These are phyloP conservation scores for Lipomyces yamadae DNA, from an alignment of 805 yeast genomes.

Conservation along the genomic window DNA sequence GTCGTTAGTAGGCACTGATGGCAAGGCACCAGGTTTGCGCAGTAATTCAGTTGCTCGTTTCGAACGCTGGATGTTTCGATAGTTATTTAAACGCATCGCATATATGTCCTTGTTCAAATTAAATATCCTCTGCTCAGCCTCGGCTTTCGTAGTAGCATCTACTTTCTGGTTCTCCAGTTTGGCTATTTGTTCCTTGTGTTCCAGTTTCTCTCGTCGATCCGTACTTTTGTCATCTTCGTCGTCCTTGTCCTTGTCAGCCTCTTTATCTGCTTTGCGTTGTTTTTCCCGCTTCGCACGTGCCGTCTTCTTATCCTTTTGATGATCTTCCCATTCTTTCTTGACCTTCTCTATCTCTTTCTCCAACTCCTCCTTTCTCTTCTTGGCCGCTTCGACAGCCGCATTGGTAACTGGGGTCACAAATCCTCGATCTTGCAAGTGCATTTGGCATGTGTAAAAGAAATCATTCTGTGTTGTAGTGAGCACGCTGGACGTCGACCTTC, in stretches of 20 bases:
- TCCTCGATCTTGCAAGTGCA: slow-evolving; percentile 55
- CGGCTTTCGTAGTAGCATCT: slow-evolving; percentile 25
- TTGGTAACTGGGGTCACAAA: slow-evolving; percentile 54
- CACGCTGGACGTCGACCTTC: not conserved
- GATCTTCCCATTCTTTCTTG: slow-evolving; percentile 44
- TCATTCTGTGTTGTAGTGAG: slow-evolving; percentile 45
- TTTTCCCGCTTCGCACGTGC: slow-evolving; percentile 32
- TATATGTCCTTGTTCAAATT: slow-evolving; percentile 52
- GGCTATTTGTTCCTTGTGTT: slow-evolving; percentile 31
- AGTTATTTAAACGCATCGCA: slow-evolving; percentile 48
- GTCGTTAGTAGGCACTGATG: slow-evolving; percentile 44
- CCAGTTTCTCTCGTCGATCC: slow-evolving; percentile 39
- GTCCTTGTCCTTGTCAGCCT: slow-evolving; percentile 31
- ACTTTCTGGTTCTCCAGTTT: slow-evolving; percentile 30
- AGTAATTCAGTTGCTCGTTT: slow-evolving; percentile 44
- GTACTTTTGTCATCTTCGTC: slow-evolving; percentile 29
- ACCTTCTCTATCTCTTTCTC: slow-evolving; percentile 46
- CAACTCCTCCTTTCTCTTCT: slow-evolving; percentile 37
- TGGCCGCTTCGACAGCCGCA: slow-evolving; percentile 47
- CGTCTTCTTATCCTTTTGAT: slow-evolving; percentile 35
- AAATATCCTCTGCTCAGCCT: slow-evolving; percentile 48
- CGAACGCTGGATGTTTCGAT: slow-evolving; percentile 42
- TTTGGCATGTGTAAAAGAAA: slow-evolving; percentile 58
- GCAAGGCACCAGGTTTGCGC: slow-evolving; percentile 44
- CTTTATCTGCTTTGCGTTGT: slow-evolving; percentile 34